Base-by-base conservation (phyloP, 176 grass and related monocot species). In the Bonia amplexicaulis region DNA sequence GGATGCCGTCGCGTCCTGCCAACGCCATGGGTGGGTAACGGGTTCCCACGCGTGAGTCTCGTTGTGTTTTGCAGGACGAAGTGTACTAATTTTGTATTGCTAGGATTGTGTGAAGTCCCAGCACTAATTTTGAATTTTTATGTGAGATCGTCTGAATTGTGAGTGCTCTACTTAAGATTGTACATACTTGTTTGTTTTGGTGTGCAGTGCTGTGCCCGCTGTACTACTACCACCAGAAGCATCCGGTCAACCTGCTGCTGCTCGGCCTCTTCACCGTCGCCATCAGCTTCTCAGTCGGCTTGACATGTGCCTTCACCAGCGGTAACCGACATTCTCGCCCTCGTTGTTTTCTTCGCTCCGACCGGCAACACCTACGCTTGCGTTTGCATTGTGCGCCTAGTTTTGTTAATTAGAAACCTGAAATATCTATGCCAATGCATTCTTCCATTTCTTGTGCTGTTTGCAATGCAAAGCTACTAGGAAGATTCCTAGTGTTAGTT, bases 271-370 rank as follows among this genome's bases (percentile, higher is more conserved):
- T 97, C 87, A 94, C 92, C 1, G 52, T 85, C 5, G 84, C 95
- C 78, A 91, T 97, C 47, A 97, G 90, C 74, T 97, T 97, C n/a
- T 82, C 88, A 0, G 87, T 97, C 20, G 95, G 95, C 66, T 88
- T 97, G 95, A 92, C 88, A 79, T 97, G 95, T n/a, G 92, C 95
- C 60, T 97, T 97, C 84, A 97, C 92, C 26, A 94, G 88, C 3
- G 95, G 95, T 97, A 87, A 89, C 25, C 77, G 6, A 54, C 47
- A 22, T 20, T 64, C 37, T 68, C 49, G 8, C 40, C 20, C 35
- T 57, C 39, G 20, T 31, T 54, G 39, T 70, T 45, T 58, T 1
- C 5, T 58, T 52, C 2, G 47, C 35, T 53, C n/a, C 5, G 53
- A 35, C 27, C 45, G 20, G 13, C 41, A 15, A 1, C 33, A 41